phyloP scores from a whole-genome alignment of 2,329 filamentous ascomycete genomes.

The Diaporthe vaccinii region DNA sequence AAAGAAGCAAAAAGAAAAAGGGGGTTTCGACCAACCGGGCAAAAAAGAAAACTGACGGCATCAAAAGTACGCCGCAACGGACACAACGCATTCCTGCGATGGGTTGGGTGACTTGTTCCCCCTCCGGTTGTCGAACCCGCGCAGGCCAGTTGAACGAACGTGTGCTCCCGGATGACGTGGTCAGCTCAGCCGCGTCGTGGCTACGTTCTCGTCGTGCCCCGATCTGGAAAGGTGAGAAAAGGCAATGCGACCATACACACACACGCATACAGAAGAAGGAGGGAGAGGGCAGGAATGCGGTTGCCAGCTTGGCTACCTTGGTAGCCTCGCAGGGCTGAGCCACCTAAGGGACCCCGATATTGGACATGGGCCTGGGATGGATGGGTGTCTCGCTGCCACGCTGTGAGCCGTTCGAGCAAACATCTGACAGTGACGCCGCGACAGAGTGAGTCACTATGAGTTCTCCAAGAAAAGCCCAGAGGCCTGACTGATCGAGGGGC shows the following conservation, averaged over 20 bases:
- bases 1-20: neutral
- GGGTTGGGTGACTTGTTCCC: constrained; percentile 32
- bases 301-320: constrained; percentile 1
- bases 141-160: neutral
- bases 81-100: neutral
- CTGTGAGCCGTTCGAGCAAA: neutral
- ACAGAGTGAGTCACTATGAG: constrained; percentile 6
- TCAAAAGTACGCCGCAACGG: neutral
- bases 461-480: neutral
- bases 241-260: constrained; percentile 13
- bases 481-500: neutral
- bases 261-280: neutral
- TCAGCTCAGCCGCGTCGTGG: constrained; percentile 34
- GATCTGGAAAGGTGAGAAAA: constrained; percentile 20
- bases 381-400: constrained; percentile 29
- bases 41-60: neutral
- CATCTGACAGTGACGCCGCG: constrained; percentile 1
- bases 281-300: constrained; percentile 1
- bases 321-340: constrained; percentile 40
- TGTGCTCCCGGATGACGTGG: constrained; percentile 23
- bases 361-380: neutral
- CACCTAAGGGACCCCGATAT: constrained; percentile 21
- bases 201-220: constrained; percentile 15
- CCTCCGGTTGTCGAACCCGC: neutral
- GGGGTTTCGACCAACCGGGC: constrained; percentile 16